Percentiles rank a stretch among this genome's conserved stretches.
Conservation (phyloP, 2,329 filamentous ascomycete species). For the Fusarium poae region DNA sequence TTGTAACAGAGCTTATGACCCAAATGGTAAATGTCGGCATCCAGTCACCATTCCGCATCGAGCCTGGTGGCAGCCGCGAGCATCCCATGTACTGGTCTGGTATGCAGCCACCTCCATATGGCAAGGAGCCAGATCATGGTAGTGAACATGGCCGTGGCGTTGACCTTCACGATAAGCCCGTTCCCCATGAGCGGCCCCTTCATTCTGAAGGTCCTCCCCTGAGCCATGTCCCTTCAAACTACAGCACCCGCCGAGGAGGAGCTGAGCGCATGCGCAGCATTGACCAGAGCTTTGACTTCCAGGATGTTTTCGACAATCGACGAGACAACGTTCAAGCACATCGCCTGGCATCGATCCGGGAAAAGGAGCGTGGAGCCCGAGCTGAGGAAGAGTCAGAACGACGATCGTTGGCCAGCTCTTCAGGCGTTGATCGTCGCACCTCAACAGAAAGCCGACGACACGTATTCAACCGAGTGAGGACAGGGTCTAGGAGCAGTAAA, state of each 20-base stretch:
- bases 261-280: conserved; percentile 49
- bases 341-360: conserved; percentile 55
- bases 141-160: not conserved
- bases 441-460: conserved; percentile 49
- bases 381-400: conserved; percentile 48
- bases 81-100: conserved; percentile 71
- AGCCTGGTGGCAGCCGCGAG: conserved; percentile 77
- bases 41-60: conserved; percentile 74
- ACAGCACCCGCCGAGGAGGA: conserved; percentile 31
- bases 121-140: conserved; percentile 46
- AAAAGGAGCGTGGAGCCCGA: conserved; percentile 53
- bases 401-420: conserved; percentile 48
- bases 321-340: conserved; percentile 54
- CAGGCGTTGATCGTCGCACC: conserved; percentile 45
- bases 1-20: conserved; percentile 90
- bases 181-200: conserved; percentile 14
- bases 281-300: conserved; percentile 57
- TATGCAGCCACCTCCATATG: conserved; percentile 54
- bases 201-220: conserved; percentile 32
- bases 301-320: conserved; percentile 61
- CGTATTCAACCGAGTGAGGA: conserved; percentile 50
- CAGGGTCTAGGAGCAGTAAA: conserved; percentile 48
- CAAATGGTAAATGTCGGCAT: conserved; percentile 87
- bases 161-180: conserved; percentile 28
- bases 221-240: conserved; percentile 25